A percentile compares a stretch with the other conserved stretches of the same genome.
These are phyloP conservation scores for Penicillium sp. DNA, from an alignment of 2,329 filamentous ascomycete species.

Conservation along the genomic window DNA sequence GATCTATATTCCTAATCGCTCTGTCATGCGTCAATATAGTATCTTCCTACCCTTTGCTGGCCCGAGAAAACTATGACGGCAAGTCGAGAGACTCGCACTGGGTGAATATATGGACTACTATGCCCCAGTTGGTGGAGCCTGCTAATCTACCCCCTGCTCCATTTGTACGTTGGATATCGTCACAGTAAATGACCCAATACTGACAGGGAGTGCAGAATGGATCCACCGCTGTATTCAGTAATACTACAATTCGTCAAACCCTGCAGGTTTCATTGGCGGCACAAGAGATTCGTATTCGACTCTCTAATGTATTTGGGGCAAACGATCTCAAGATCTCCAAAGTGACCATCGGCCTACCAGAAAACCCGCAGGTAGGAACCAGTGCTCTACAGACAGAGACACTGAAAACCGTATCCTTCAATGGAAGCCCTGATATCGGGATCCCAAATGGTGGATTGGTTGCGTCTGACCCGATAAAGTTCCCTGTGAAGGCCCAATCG, in stretches of 20 bases:
- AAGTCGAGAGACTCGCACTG: slow-evolving; percentile 42
- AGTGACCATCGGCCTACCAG: slow-evolving; percentile 57
- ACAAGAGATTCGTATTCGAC: slow-evolving; percentile 57
- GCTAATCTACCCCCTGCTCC: slow-evolving; percentile 60
- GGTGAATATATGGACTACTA: slow-evolving; percentile 63
- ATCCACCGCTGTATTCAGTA: slow-evolving; percentile 54
- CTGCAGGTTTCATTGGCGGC: slow-evolving; percentile 59
- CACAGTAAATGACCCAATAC: not conserved
- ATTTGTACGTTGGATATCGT: slow-evolving; percentile 41
- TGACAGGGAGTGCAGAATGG: slow-evolving; percentile 46
- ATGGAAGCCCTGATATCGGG: slow-evolving; percentile 50
- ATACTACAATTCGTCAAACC: slow-evolving; percentile 66
- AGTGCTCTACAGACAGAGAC: slow-evolving; percentile 54
- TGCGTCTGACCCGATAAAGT: slow-evolving; percentile 62
- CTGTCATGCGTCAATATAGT: not conserved
- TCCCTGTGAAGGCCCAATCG: slow-evolving; percentile 50
- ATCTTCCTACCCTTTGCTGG: not conserved
- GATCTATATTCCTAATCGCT: not conserved
- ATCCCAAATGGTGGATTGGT: slow-evolving; percentile 57
- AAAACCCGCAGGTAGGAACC: slow-evolving; percentile 44
- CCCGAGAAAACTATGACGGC: not conserved
- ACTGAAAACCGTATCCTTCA: slow-evolving; percentile 58
- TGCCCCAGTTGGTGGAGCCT: slow-evolving; percentile 64
- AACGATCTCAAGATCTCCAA: slow-evolving; percentile 60
- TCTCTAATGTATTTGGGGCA: slow-evolving; percentile 65